Conservation (phyloP, 2,329 filamentous ascomycete species). For the Fusarium pseudograminearum region DNA sequence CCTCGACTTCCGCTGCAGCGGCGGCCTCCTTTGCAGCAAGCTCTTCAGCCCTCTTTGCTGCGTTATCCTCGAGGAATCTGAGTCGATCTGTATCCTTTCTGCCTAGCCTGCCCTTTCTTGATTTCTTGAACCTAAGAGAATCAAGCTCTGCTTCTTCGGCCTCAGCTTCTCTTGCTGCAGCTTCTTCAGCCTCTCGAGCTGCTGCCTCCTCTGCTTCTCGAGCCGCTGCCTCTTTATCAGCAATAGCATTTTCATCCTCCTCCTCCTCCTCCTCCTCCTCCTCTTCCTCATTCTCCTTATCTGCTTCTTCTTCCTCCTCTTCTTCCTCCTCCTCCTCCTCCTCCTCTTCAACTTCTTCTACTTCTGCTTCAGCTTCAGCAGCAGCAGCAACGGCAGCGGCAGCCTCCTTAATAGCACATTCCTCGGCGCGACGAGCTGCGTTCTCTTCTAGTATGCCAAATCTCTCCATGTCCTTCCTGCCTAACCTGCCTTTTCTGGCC, state of each 20-base stretch:
- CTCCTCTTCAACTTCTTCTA: slow-evolving; percentile 45
- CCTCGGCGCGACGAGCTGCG: slow-evolving; percentile 33
- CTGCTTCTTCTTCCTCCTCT: neutral
- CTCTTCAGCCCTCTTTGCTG: slow-evolving; percentile 30
- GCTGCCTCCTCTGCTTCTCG: slow-evolving; percentile 39
- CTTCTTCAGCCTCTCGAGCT: slow-evolving; percentile 33
- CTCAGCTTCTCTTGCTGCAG: slow-evolving; percentile 45
- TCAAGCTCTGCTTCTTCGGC: slow-evolving; percentile 37
- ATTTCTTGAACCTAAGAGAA: slow-evolving; percentile 39
- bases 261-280: neutral
- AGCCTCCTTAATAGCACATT: slow-evolving; percentile 42
- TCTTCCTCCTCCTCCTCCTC: neutral
- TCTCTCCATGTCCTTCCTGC: slow-evolving; percentile 42
- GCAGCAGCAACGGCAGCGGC: slow-evolving; percentile 10
- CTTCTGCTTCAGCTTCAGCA: slow-evolving; percentile 18
- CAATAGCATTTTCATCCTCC: neutral
- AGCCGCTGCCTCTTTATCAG: neutral
- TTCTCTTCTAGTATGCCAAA: slow-evolving; percentile 25
- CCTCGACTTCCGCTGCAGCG: slow-evolving; percentile 18
- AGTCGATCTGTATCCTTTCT: slow-evolving; percentile 44
- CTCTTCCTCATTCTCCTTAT: neutral
- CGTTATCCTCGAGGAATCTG: slow-evolving; percentile 38
- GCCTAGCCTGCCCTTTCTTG: slow-evolving; percentile 40
- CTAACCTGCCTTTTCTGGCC: slow-evolving; percentile 52
- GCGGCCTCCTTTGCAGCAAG: slow-evolving; percentile 43